A percentile compares a stretch with the other conserved stretches of the same genome.
These are phyloP conservation scores for Rhodotorula sp. DNA, from an alignment of 1,284 basidiomycete species.

Conservation along the genomic window DNA sequence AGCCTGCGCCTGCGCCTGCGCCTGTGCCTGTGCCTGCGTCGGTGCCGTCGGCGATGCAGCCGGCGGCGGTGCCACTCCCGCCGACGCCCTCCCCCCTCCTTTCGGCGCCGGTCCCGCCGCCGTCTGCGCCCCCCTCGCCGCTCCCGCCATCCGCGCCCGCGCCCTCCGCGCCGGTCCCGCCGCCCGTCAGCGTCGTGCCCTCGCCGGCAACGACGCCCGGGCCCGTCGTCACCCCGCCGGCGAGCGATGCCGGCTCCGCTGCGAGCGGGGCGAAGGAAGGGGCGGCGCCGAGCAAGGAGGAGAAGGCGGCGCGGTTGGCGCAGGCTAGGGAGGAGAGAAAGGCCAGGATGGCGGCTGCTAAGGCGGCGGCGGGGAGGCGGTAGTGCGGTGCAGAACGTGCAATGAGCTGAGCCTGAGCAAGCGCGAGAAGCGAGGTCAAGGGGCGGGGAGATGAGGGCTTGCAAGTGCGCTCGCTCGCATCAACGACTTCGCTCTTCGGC, in stretches of 20 bases:
- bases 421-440: no score
- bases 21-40: neutral
- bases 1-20: neutral
- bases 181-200: neutral
- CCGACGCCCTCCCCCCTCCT: neutral
- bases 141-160: conserved; percentile 7
- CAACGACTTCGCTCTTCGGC: neutral
- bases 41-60: neutral
- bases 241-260: neutral
- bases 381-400: neutral
- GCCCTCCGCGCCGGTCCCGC: conserved; percentile 15
- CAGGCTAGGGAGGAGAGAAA: conserved; percentile 36
- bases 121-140: conserved; percentile 5
- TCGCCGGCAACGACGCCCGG: neutral
- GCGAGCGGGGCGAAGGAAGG: neutral
- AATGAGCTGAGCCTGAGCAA: neutral
- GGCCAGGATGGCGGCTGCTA: conserved; percentile 35
- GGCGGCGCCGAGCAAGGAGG: conserved; percentile 31
- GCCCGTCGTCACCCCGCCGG: neutral
- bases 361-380: conserved; percentile 15
- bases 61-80: neutral
- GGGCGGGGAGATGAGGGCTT: no score
- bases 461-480: no score
- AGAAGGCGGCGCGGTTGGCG: conserved; percentile 36
- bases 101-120: no score